Percentiles rank a stretch among this genome's conserved stretches.
Evolutionary conservation across 495 filamentous ascomycete species (phyloP).

Genomic region (Lichina pygmaea): DNA sequence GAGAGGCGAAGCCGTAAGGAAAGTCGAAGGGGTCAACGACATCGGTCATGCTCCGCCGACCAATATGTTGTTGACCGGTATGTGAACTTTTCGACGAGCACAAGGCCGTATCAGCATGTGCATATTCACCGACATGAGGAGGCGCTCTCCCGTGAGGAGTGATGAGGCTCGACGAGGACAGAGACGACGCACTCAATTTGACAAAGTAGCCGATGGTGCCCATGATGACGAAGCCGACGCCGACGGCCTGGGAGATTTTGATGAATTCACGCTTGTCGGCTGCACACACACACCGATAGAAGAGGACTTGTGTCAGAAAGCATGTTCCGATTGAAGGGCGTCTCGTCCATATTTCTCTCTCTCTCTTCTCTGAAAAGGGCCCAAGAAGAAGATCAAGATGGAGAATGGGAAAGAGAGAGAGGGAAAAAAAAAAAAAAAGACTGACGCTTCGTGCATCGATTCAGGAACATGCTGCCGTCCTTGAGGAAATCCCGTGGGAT

Average conservation of each 20-base stretch:
- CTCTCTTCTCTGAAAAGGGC: no score
- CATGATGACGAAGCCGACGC: slow-evolving; percentile 76
- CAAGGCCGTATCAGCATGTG: neutral
- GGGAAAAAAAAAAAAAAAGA: neutral
- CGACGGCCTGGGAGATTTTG: slow-evolving; percentile 88
- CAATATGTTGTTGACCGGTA: slow-evolving; percentile 62
- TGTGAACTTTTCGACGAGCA: slow-evolving; percentile 27
- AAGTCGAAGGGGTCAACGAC: no score
- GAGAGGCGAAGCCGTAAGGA: no score
- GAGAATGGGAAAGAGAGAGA: no score
- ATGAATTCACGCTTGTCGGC: slow-evolving; percentile 73
- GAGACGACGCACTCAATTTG: slow-evolving; percentile 48
- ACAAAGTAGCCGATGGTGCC: slow-evolving; percentile 72
- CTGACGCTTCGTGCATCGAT: slow-evolving; percentile 63
- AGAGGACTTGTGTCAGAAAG: neutral
- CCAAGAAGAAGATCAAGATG: neutral
- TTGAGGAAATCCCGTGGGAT: slow-evolving; percentile 61
- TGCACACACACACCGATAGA: slow-evolving; percentile 9
- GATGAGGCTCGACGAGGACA: neutral
- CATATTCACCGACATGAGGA: neutral
- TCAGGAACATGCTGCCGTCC: slow-evolving; percentile 60
- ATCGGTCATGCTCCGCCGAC: slow-evolving; percentile 34
- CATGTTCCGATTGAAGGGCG: neutral
- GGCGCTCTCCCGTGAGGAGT: neutral
- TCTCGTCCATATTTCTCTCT: neutral